phyloP scores from a whole-genome alignment of 202 grass and related monocot genomes.

The Schoenoplectus triqueter region DNA sequence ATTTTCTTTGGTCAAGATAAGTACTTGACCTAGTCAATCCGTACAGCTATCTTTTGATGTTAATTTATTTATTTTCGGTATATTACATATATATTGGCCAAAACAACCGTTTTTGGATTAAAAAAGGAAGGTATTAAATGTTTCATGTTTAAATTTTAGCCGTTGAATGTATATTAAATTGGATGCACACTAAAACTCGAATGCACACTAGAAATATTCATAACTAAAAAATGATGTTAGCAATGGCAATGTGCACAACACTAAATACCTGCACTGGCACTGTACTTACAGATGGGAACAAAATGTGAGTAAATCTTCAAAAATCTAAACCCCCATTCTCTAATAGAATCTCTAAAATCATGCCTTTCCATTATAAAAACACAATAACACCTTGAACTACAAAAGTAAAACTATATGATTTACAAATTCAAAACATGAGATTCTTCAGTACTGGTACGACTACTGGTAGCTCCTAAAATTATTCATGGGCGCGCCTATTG shows the following conservation, averaged over 20 bases:
- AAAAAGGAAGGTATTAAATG: no score
- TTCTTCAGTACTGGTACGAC: not conserved
- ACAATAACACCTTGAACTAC: not conserved
- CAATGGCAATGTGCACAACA: slow-evolving; percentile 1
- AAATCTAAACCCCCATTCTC: slow-evolving; percentile 7
- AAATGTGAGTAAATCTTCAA: slow-evolving; percentile 28
- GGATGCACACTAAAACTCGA: no score
- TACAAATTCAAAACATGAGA: not conserved
- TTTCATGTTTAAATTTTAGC: no score
- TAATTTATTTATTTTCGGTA: no score
- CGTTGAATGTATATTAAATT: no score
- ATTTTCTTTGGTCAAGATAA: no score
- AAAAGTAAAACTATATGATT: slow-evolving; percentile 8
- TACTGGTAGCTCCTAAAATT: not conserved
- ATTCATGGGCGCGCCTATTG: not conserved
- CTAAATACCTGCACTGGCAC: not conserved
- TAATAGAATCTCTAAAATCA: slow-evolving; percentile 9
- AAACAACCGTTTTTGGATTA: no score
- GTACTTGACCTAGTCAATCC: no score
- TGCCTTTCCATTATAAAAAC: not conserved
- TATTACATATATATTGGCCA: no score
- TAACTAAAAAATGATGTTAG: not conserved
- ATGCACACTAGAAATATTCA: not conserved
- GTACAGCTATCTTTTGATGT: no score
- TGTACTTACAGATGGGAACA: not conserved